phyloP scores from a whole-genome alignment of 257 asterid species.

The Solanum sejunctum region DNA sequence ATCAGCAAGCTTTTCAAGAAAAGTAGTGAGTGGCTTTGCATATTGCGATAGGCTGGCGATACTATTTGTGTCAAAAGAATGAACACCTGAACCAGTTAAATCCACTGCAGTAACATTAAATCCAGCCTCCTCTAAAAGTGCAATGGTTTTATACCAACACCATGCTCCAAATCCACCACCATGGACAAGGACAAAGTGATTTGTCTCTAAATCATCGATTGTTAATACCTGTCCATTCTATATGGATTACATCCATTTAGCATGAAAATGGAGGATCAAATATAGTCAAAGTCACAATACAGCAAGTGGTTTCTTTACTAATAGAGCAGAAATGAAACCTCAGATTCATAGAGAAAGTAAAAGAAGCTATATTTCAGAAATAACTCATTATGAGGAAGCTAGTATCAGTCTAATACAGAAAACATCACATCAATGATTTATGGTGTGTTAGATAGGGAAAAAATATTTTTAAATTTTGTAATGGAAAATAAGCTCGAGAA shows the following conservation, averaged over 20 bases:
- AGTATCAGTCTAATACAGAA: background rate
- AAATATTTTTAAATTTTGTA: too few relatives aligned
- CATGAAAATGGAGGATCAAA: background rate
- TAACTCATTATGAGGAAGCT: background rate
- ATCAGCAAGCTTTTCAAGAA: slow-evolving; percentile 52
- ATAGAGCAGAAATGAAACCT: background rate
- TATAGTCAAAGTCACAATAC: background rate
- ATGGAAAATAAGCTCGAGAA: too few relatives aligned
- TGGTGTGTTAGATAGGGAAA: too few relatives aligned
- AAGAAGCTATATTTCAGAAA: background rate
- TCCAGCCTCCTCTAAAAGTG: slow-evolving; percentile 75
- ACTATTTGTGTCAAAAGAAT: slow-evolving; percentile 72
- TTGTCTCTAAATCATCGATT: slow-evolving; percentile 60
- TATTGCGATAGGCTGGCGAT: slow-evolving; percentile 70
- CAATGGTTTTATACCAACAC: slow-evolving; percentile 99
- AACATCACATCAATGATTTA: background rate
- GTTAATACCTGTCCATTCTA: slow-evolving; percentile 40
- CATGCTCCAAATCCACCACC: slow-evolving; percentile 99
- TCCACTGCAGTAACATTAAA: slow-evolving; percentile 90
- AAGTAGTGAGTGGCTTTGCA: slow-evolving; percentile 67
- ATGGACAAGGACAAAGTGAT: slow-evolving; percentile 89
- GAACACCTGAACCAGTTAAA: slow-evolving; percentile 86
- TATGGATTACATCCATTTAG: background rate
- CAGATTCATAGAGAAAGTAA: background rate
- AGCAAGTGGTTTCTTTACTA: background rate